A percentile compares a stretch with the other conserved stretches of the same genome.
phyloP scores from a whole-genome alignment of 768 basidiomycete genomes.

The Collybia sordida region DNA sequence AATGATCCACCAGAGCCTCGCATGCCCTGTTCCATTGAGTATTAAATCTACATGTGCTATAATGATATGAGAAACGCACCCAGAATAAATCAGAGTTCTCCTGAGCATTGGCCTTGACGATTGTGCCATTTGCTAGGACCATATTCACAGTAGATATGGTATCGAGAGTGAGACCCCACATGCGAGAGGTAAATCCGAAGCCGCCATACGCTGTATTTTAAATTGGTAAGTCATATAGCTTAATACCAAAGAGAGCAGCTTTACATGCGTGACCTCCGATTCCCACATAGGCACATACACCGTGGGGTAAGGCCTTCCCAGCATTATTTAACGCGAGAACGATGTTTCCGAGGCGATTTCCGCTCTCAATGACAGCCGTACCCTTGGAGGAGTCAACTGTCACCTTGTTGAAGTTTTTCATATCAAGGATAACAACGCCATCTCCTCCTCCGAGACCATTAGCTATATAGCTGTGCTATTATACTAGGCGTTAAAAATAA shows the following conservation, averaged over 20 bases:
- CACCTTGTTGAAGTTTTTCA: constrained; percentile 39
- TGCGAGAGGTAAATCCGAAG: constrained; percentile 46
- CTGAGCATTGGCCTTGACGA: constrained; percentile 33
- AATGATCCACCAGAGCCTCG: constrained; percentile 20
- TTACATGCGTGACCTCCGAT: constrained; percentile 47
- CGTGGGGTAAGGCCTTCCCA: constrained; percentile 47
- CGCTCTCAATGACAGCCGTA: constrained; percentile 38
- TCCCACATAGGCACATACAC: constrained; percentile 48
- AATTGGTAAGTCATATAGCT: not conserved
- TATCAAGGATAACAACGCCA: constrained; percentile 42
- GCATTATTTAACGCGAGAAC: constrained; percentile 34
- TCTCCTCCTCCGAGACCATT: constrained; percentile 46
- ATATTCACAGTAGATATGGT: constrained; percentile 37
- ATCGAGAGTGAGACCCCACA: constrained; percentile 54
- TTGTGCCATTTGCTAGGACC: constrained; percentile 45
- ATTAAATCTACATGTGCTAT: not conserved
- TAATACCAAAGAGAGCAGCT: no score
- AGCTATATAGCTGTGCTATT: constrained; percentile 49
- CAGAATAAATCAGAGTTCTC: constrained; percentile 51
- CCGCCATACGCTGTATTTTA: constrained; percentile 39
- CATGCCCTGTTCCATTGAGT: constrained; percentile 11
- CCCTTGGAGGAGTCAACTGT: constrained; percentile 28
- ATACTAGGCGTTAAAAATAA: not conserved
- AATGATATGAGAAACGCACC: constrained; percentile 23
- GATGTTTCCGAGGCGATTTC: constrained; percentile 45